Base-by-base conservation (phyloP, 495 filamentous ascomycete species). In the Tuber magnatum region DNA sequence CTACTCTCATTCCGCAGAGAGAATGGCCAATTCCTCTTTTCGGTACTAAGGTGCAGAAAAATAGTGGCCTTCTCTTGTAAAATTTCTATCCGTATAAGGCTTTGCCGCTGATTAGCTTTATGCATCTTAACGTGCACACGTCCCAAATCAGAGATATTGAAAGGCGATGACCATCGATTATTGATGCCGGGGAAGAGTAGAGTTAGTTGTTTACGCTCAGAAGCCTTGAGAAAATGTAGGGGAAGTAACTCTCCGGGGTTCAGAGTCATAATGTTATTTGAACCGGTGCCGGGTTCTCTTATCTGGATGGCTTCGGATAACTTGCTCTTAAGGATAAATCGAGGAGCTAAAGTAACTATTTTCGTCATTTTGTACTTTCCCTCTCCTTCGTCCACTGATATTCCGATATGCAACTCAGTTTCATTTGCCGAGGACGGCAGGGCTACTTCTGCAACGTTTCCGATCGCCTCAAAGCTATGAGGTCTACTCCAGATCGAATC, bases 1-100 rank as follows among this genome's bases (percentile, higher is more conserved):
- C 97, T 93, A 82, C 93, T 97, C 83, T 98, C 94, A 83, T 99
- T 99, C 65, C 94, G 91, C 89, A 99, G 97, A 8, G 94, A 97
- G 85, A 95, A 99, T 7, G 95, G 95, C 95, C 95, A 99, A 80
- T 96, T 92, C 81, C 94, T 95, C 46, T 87, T 91, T 85, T 99
- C 95, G 76, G 94, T 85, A 80, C 90, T 94, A 72, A 98, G 86
- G 80, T 97, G 93, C 46, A 98, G 83, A 86, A 97, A 99, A 24
- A 99, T 90, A 56, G 94, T 98, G 8, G 93, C 91, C 44, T 90
- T 90, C 83, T 99, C 95, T 87, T 96, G 90, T 70, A 98, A 88
- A 65, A 97, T 87, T 81, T 98, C 96, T 35, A 95, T 87, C 68
- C 94, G 89, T 69, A 99, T 90, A 40, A 99, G 88, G 76, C 89